Conservation (phyloP, 2,329 filamentous ascomycete genomes). For the Thermoascus crustaceus region DNA sequence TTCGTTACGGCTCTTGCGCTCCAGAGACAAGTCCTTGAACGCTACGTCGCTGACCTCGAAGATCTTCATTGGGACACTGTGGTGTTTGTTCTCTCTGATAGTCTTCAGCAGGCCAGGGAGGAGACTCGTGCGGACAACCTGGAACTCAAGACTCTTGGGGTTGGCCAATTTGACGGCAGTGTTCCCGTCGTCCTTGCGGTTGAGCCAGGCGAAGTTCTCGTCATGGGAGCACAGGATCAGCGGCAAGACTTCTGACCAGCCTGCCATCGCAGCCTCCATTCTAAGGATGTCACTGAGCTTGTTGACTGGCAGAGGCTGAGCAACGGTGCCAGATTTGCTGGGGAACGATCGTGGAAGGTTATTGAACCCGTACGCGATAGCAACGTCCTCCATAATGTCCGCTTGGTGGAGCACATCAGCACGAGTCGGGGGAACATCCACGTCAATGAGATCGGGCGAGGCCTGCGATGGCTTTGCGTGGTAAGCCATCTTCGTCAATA, state of each 20-base stretch:
- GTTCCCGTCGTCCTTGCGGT: conserved; percentile 76
- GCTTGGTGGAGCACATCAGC: conserved; percentile 94
- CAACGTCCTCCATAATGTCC: conserved; percentile 97
- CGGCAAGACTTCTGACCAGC: conserved; percentile 94
- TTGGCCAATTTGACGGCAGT: conserved; percentile 81
- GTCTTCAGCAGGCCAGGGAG: conserved; percentile 88
- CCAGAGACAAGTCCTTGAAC: conserved; percentile 72
- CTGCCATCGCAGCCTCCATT: conserved; percentile 80
- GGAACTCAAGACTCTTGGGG: conserved; percentile 88
- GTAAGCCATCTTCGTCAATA: conserved; percentile 85
- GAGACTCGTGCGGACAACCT: conserved; percentile 80
- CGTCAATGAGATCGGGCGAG: conserved; percentile 64
- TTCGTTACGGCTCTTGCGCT: conserved; percentile 87
- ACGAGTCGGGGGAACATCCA: conserved; percentile 77
- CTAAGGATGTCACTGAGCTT: conserved; percentile 90
- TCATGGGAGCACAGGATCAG: conserved; percentile 95
- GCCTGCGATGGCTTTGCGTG: conserved; percentile 65
- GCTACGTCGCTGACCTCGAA: conserved; percentile 88
- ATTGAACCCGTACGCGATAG: conserved; percentile 97
- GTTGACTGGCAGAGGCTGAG: conserved; percentile 81
- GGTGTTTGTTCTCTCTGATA: conserved; percentile 84
- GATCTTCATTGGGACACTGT: conserved; percentile 80
- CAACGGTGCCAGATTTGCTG: conserved; percentile 76
- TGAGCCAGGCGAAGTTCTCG: conserved; percentile 95
- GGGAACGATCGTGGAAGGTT: conserved; percentile 81